Evolutionary conservation across 768 basidiomycete species (phyloP).

Genomic region (Psilocybe subaeruginosa): DNA sequence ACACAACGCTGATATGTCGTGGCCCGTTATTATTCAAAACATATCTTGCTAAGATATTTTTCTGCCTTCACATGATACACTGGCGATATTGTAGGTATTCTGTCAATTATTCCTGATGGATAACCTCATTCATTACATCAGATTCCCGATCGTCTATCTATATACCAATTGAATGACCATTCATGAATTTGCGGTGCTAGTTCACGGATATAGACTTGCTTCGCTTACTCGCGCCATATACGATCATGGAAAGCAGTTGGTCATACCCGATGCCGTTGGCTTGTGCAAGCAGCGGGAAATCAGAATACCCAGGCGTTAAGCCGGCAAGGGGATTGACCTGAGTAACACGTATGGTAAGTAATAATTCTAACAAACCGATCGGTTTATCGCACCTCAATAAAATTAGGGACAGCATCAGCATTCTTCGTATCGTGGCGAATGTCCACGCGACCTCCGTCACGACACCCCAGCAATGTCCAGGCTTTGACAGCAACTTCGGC

Average conservation of each 20-base stretch:
- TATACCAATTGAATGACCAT: no score
- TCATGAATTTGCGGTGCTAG: no score
- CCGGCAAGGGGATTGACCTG: slow-evolving; percentile 16
- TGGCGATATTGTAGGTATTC: no score
- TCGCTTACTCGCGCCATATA: not conserved
- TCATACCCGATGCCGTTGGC: slow-evolving; percentile 12
- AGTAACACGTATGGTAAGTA: not conserved
- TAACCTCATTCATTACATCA: no score
- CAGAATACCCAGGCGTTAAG: slow-evolving; percentile 6
- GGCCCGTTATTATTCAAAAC: no score
- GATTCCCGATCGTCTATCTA: no score
- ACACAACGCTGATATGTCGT: no score
- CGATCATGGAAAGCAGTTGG: not conserved
- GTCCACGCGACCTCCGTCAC: slow-evolving; percentile 26
- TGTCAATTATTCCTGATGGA: no score
- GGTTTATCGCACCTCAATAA: slow-evolving; percentile 16
- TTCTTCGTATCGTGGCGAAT: slow-evolving; percentile 17
- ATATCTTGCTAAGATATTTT: no score
- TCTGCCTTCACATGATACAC: no score
- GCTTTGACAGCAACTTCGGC: slow-evolving; percentile 21
- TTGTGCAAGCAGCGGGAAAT: slow-evolving; percentile 9
- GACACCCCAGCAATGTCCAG: slow-evolving; percentile 22
- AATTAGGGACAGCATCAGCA: slow-evolving; percentile 8
- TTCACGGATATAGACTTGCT: not conserved
- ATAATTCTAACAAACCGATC: not conserved